phyloP scores from a whole-genome alignment of 2,329 filamentous ascomycete species.

The Colletotrichum limetticola region DNA sequence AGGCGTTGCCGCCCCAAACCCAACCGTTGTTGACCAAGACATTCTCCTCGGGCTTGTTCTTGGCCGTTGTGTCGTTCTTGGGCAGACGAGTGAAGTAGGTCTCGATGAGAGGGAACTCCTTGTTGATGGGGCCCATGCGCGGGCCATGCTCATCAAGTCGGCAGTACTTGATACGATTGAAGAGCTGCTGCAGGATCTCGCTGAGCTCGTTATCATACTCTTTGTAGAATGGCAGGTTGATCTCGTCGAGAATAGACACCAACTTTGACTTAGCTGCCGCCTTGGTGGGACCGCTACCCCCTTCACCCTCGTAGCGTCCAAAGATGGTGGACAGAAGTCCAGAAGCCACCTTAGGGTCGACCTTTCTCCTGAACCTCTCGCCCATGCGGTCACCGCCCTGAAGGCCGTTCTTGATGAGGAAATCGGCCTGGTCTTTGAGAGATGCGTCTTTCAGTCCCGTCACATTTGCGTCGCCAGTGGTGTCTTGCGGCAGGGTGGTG shows the following conservation, averaged over 20 bases:
- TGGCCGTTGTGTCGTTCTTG: constrained; percentile 78
- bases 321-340: constrained; percentile 74
- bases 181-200: constrained; percentile 89
- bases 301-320: constrained; percentile 72
- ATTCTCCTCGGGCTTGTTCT: constrained; percentile 80
- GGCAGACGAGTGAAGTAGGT: constrained; percentile 94
- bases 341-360: constrained; percentile 77
- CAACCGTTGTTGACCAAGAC: constrained; percentile 96
- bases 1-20: constrained; percentile 97
- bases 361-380: constrained; percentile 78
- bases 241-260: constrained; percentile 76
- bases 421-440: constrained; percentile 66
- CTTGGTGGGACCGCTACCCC: constrained; percentile 59
- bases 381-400: constrained; percentile 79
- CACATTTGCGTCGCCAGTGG: constrained; percentile 48
- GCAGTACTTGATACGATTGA: constrained; percentile 94
- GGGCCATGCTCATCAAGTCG: constrained; percentile 93
- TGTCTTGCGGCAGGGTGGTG: constrained; percentile 62
- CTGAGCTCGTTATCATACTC: constrained; percentile 89
- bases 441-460: constrained; percentile 58
- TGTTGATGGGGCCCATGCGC: constrained; percentile 81
- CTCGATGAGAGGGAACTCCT: constrained; percentile 86
- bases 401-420: constrained; percentile 76
- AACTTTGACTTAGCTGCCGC: constrained; percentile 65
- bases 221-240: constrained; percentile 89